A percentile compares a stretch with the other conserved stretches of the same genome.
These are phyloP conservation scores for Chaetoscypha palmicola DNA, from an alignment of 2,329 filamentous ascomycete genomes.

Conservation along the genomic window DNA sequence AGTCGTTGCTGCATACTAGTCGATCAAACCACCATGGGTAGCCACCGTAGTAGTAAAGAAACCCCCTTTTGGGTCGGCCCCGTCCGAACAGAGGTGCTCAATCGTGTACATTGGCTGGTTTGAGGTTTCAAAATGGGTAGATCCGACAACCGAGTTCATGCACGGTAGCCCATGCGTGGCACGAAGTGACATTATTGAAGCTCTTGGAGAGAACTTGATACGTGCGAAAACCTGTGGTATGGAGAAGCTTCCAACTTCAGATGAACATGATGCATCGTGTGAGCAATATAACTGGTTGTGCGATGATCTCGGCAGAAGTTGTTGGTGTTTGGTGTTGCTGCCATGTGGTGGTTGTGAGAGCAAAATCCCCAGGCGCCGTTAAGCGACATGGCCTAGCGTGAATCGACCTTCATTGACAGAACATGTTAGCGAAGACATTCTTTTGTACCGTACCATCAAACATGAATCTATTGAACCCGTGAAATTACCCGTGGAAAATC, in stretches of 20 bases:
- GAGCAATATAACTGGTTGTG: conserved; percentile 6
- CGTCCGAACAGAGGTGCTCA: conserved; percentile 6
- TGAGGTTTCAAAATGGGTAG: conserved; percentile 15
- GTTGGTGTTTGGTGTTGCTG: not conserved
- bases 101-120: conserved; percentile 8
- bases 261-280: conserved; percentile 7
- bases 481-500: too few relatives aligned
- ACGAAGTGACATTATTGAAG: not conserved
- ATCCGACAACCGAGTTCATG: conserved; percentile 21
- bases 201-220: not conserved
- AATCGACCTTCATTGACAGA: too few relatives aligned
- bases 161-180: not conserved
- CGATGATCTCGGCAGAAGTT: not conserved
- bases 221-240: not conserved
- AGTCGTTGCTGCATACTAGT: conserved; percentile 11
- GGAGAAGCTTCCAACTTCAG: conserved; percentile 3
- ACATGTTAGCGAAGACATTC: too few relatives aligned
- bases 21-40: conserved; percentile 18
- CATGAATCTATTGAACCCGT: too few relatives aligned
- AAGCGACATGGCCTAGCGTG: too few relatives aligned
- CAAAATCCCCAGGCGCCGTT: too few relatives aligned
- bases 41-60: not conserved
- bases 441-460: too few relatives aligned
- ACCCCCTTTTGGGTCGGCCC: not conserved
- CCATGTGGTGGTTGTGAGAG: too few relatives aligned